Base-by-base conservation (phyloP, 768 basidiomycete genomes). In the Wakefieldia striispora region DNA sequence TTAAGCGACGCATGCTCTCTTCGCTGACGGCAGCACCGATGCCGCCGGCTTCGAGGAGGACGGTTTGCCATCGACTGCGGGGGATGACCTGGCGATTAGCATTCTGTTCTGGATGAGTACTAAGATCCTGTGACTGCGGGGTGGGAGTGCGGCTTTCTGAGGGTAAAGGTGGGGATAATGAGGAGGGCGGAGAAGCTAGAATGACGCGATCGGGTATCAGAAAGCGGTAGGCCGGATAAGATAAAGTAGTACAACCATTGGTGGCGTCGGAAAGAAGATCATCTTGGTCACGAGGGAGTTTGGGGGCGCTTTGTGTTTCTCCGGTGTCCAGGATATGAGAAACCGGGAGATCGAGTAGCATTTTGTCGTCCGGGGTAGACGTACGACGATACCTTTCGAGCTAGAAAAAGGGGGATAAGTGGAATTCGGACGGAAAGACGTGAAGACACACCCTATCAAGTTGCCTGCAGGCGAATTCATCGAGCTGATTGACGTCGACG, bases 391-490 rank as follows among this genome's bases (percentile, higher is more conserved):
- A 81, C 44, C 69, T 71, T 54, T 79, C 80, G 39, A 81, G 59
- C 80, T 81, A 48, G 40, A 20, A 34, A 14, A 17, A 48, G 9
- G 21, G 20, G n/a, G 42, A 31, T 40, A 23, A 51, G 26, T 13
- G 27, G 21, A 3, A 36, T 6, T 26, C 13, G 8, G 9, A 16
- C 1, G 35, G 3, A 6, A 10, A 11, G 35, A 5, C 7, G 14
- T n/a, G 31, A 27, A 24, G 41, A 44, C 85, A 61, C 54, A 93
- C 88, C 65, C 82, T 77, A 69, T 94, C 91, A 35, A 95, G 76
- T 64, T 94, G 91, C 50, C 90, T 77, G 63, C 88, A 91, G 2
- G 92, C 91, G 67, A 93, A 93, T 51, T 91, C 90, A 54, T 94
- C 92, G 13, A 94, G 70, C 59, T 84, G 82, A 52, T 77, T 80